Evolutionary conservation across 495 filamentous ascomycete genomes (phyloP).

Genomic region (Poronia punctata): DNA sequence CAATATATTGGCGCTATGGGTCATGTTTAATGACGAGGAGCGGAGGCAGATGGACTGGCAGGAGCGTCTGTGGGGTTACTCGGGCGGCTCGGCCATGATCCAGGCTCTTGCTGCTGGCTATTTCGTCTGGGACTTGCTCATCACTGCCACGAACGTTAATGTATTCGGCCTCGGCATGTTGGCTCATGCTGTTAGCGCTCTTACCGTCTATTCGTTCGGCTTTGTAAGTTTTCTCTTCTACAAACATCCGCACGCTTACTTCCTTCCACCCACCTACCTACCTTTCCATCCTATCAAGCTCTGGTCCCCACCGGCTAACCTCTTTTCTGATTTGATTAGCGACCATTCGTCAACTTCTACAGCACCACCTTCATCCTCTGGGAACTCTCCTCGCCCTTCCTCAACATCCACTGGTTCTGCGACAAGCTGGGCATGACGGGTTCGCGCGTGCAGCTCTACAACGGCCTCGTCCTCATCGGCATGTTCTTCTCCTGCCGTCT

Average conservation of each 20-base stretch:
- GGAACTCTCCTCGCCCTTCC: conserved; percentile 89
- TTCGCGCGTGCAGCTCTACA: conserved; percentile 39
- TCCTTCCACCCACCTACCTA: not conserved
- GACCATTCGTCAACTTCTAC: conserved; percentile 93
- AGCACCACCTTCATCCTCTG: conserved; percentile 89
- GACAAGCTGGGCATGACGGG: conserved; percentile 96
- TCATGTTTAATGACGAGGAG: conserved; percentile 74
- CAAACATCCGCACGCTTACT: not conserved
- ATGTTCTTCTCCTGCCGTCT: conserved; percentile 85
- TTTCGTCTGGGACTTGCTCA: conserved; percentile 84
- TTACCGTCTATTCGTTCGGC: conserved; percentile 81
- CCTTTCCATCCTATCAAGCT: not conserved
- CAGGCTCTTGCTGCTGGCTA: conserved; percentile 86
- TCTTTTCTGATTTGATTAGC: conserved; percentile 36
- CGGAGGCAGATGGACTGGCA: conserved; percentile 61
- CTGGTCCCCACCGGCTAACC: not conserved
- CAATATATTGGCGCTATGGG: conserved; percentile 69
- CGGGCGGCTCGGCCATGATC: conserved; percentile 71
- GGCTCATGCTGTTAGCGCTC: conserved; percentile 79
- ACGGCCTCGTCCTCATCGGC: conserved; percentile 22
- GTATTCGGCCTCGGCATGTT: conserved; percentile 86
- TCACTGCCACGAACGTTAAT: conserved; percentile 62
- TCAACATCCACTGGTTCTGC: conserved; percentile 99
- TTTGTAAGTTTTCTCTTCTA: conserved; percentile 70
- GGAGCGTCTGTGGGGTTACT: conserved; percentile 87